Evolutionary conservation across 2,329 filamentous ascomycete species (phyloP), one percentile per base, ranked within the genome.

Genomic region (Colletotrichum spaethianum): DNA sequence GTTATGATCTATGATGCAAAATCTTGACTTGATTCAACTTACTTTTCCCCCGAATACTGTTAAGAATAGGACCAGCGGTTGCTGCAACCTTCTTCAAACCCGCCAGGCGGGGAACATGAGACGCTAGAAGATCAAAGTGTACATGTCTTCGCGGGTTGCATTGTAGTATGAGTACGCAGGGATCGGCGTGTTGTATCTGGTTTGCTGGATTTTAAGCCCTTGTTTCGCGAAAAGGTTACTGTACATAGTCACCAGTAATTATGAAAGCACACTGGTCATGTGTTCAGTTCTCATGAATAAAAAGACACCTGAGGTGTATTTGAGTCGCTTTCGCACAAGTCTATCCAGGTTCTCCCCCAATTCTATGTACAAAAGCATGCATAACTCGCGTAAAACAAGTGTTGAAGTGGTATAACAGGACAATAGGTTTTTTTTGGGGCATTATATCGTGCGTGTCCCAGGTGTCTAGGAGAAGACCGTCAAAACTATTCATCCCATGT

Each of bases 401-500:
- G 26, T 26, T 44, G 44, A 46, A 40, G 26, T 70, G 70, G 69
- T 72, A 70, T 64, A 48, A 61, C 40, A 60, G 66, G 46, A 61
- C 70, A 64, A 64, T 11, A 40, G 50, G 40, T 61, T 60, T 23
- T 61, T 48, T 64, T 63, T n/a, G n/a, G n/a, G 70, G 28, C 53
- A 61, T 70, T 55, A 70, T 59, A 56, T 64, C 70, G 46, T 72
- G 65, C 65, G 42, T 70, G 59, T 63, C 60, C 53, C 36, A 31
- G 46, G 60, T 53, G 52, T 69, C 38, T 48, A 64, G 64, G 66
- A 60, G 53, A 63, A 70, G 36, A 61, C 52, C 38, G 59, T 53
- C 60, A 68, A 72, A 72, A 63, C 60, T 55, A 28, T 70, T 53
- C 66, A 46, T 70, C 61, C 70, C 70, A 70, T 60, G 66, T 72